Evolutionary conservation across 78 protist genomes (phyloP), one percentile per base, ranked within the genome.

Genomic region (Corallochytrium limacisporum): DNA sequence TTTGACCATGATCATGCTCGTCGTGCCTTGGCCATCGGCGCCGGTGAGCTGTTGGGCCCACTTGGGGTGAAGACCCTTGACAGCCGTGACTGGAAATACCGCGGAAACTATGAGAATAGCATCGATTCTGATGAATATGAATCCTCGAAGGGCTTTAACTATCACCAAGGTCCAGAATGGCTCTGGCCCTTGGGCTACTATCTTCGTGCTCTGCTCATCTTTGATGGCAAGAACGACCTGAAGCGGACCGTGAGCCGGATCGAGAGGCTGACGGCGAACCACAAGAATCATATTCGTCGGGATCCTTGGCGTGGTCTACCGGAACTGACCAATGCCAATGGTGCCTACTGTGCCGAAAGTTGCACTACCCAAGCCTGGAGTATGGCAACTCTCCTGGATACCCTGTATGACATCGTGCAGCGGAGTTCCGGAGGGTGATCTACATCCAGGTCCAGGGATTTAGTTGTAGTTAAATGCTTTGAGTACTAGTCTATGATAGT

Each of bases 121-220:
- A 18, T 26, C 38, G 93, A 89, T 28, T 33, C 83, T 12, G 59
- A 22, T 24, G 90, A 87, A 40, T 38, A 39, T 49, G 48, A 72
- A 26, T 71, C 80, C 1, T 59, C 90, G 18, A 46, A 49, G 46
- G 97, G 97, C 18, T 80, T 82, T 73, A 87, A 85, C 79, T 90
- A 90, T 47, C 95, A 89, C 77, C 75, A 88, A 57, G 93, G 89
- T n/a, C 88, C 87, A 29, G 87, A 78, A 49, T 86, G 91, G 91
- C 49, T 84, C n/a, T 79, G 85, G 85, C 59, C 47, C 16, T 0
- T 48, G 15, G 90, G 90, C 38, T 79, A 75, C 83, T 65, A 35
- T 48, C 47, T 74, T 20, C 74, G 75, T 1, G 82, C 86, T 26
- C 16, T 12, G 47, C 7, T 70, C 39, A 63, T 8, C 26, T 69